These are phyloP conservation scores for Metarhizium humberi DNA, from an alignment of 2,329 filamentous ascomycete genomes.

Conservation along the genomic window DNA sequence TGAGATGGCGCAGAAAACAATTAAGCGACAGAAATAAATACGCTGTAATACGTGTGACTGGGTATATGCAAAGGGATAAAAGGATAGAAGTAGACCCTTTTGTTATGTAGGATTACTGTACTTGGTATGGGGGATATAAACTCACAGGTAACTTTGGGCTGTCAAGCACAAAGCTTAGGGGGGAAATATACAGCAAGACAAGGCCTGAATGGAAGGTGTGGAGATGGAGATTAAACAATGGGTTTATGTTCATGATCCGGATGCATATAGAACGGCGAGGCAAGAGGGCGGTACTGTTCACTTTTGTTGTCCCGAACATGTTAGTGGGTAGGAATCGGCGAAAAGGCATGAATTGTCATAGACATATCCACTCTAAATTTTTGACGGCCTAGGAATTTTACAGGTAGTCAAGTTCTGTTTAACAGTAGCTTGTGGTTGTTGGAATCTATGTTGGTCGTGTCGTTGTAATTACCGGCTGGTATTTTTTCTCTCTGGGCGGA, in stretches of 20 bases:
- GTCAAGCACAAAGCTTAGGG: no score
- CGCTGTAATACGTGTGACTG: background rate
- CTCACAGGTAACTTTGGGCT: background rate
- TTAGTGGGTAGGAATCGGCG: background rate
- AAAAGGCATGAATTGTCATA: background rate
- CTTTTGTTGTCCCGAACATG: background rate
- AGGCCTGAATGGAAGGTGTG: background rate
- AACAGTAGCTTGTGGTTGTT: no score
- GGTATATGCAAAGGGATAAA: background rate
- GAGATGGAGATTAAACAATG: background rate
- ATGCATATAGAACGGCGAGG: constrained; percentile 2
- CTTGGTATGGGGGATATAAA: background rate
- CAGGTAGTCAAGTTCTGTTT: no score
- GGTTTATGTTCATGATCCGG: constrained; percentile 1
- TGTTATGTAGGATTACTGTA: constrained; percentile 14
- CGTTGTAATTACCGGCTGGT: no score
- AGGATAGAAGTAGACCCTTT: background rate
- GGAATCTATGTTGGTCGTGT: no score
- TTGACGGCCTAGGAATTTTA: background rate
- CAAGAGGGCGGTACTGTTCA: background rate
- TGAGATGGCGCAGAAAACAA: constrained; percentile 89
- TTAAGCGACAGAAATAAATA: constrained; percentile 75
- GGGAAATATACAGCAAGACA: background rate
- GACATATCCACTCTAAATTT: background rate
- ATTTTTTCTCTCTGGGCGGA: no score